Percentiles rank a stretch among this genome's conserved stretches.
These are phyloP conservation scores for Penicillium sp. DNA, from an alignment of 2,329 filamentous ascomycete species.

Conservation along the genomic window DNA sequence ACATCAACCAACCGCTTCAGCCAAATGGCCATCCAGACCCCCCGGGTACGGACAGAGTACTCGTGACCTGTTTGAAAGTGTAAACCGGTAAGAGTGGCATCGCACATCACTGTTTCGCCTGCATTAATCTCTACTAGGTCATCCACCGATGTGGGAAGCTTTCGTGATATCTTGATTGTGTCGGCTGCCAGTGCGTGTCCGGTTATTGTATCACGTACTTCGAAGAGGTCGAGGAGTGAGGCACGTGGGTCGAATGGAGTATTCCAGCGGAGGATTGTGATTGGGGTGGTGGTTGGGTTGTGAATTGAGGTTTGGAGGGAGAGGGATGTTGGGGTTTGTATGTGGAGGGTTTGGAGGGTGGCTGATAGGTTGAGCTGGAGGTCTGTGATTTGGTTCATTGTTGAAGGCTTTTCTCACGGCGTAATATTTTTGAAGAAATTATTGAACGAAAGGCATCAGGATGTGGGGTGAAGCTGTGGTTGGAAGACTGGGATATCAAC, in stretches of 20 bases:
- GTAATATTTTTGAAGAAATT: neutral
- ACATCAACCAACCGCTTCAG: slow-evolving; percentile 22
- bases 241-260: slow-evolving; percentile 38
- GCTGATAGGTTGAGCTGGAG: neutral
- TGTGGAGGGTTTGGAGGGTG: neutral
- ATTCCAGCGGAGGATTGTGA: slow-evolving; percentile 41
- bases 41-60: slow-evolving; percentile 35
- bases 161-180: slow-evolving; percentile 35
- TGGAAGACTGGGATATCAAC: neutral
- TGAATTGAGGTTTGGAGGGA: neutral
- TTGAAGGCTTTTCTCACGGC: neutral
- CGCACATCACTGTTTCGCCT: slow-evolving; percentile 21
- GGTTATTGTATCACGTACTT: slow-evolving; percentile 25
- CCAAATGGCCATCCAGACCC: slow-evolving; percentile 41
- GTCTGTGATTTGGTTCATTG: neutral
- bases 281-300: neutral
- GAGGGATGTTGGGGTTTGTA: neutral
- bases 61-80: slow-evolving; percentile 27
- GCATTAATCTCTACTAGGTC: slow-evolving; percentile 30
- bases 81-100: slow-evolving; percentile 28
- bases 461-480: neutral
- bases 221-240: slow-evolving; percentile 30
- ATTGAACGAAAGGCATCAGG: too few relatives aligned
- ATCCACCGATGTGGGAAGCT: slow-evolving; percentile 29
- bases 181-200: slow-evolving; percentile 25